phyloP scores from a whole-genome alignment of 179 eudicot genomes.

The Beta macrorhiza region DNA sequence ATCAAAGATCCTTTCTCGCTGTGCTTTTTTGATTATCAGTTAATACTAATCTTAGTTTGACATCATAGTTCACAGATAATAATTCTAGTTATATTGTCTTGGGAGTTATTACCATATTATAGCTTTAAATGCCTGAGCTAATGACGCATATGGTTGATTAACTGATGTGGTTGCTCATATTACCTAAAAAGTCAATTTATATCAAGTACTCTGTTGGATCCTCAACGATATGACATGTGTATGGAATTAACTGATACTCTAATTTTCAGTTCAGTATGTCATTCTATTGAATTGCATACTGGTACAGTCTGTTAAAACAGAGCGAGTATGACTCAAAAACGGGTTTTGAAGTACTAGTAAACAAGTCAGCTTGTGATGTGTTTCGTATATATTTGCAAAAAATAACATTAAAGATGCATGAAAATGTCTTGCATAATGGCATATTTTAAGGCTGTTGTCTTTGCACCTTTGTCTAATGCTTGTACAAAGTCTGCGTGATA shows the following conservation, averaged over 20 bases:
- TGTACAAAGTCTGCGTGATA: neutral
- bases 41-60: neutral
- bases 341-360: neutral
- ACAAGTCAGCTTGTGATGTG: neutral
- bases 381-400: neutral
- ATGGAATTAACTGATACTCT: neutral
- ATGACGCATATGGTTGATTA: neutral
- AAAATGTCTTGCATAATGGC: neutral
- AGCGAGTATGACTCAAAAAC: neutral
- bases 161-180: neutral
- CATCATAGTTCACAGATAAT: neutral
- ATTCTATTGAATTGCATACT: neutral
- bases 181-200: neutral
- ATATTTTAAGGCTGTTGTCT: neutral
- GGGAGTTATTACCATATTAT: neutral
- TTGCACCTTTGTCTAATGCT: neutral
- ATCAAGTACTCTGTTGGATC: neutral
- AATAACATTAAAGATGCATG: neutral
- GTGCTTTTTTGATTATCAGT: neutral
- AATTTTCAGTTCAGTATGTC: neutral
- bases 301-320: neutral
- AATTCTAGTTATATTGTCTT: neutral
- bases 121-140: neutral
- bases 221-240: neutral
- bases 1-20: neutral